Base-by-base conservation (phyloP, 2,329 filamentous ascomycete genomes). In the Pseudopithomyces maydicus region DNA sequence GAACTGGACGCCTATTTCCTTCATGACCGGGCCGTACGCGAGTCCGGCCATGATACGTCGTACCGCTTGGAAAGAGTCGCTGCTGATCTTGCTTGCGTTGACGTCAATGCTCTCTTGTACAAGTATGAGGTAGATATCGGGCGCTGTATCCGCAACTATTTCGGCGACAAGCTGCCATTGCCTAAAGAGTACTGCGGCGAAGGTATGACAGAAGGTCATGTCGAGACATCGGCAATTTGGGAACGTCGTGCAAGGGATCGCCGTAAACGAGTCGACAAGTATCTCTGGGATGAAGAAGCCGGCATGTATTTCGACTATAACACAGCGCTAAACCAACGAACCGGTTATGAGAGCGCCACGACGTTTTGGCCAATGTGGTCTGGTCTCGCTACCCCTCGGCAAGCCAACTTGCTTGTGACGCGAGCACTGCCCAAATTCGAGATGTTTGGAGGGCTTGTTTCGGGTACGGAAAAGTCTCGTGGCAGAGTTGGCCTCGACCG, bases 231-330 rank as follows among this genome's bases (percentile, higher is more conserved):
- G 1, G 88, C 92, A 0, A 82, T 86, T 46, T 99, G 95, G 95
- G 93, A 97, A 73, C 90, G 93, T 39, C 89, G 92, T 38, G 91
- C 92, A 45, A 90, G 90, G 79, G 86, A 88, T 68, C 88, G 95
- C 69, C 94, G 95, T 81, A 82, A 88, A 65, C 87, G 87, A 8
- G 95, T 98, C 68, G 91, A 98, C 77, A 95, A 92, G 79, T 92
- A 95, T 71, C 87, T 96, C 74, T 99, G 95, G 95, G 90, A 96
- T 72, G 90, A 94, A 65, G 83, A 91, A 65, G 88, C 90, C 73
- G 94, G 94, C 56, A 96, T 98, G 91, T 99, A 92, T 82, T 98
- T 98, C 72, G 95, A 99, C 78, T 99, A 98, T 77, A 85, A 99
- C 79, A 96, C 92, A 0, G 88, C 84, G 60, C 91, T 89, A 76